These are phyloP conservation scores for Sodiomyces alkalinus DNA, from an alignment of 2,329 filamentous ascomycete genomes.

Conservation along the genomic window DNA sequence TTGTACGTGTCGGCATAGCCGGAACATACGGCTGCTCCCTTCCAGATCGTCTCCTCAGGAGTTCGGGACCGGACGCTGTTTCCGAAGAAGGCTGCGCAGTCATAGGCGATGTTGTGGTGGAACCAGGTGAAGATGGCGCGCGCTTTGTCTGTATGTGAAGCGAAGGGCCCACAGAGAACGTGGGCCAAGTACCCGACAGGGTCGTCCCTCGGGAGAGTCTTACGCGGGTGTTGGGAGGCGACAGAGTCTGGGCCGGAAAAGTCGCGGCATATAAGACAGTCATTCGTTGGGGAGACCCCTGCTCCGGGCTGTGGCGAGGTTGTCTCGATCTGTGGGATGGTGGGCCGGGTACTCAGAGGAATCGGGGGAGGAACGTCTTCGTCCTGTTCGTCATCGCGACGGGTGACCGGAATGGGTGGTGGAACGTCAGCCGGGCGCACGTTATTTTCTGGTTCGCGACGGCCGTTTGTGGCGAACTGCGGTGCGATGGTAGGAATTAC, in stretches of 20 bases:
- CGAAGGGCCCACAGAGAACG: conserved; percentile 64
- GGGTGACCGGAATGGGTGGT: too few species aligned
- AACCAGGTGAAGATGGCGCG: conserved; percentile 89
- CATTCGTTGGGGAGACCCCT: conserved; percentile 12
- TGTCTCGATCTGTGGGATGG: conserved; percentile 33
- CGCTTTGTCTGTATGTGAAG: conserved; percentile 78
- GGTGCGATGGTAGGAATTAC: neutral
- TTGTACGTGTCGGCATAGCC: conserved; percentile 79
- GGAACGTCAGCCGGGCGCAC: too few species aligned
- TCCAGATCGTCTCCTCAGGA: conserved; percentile 57
- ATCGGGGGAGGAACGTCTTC: conserved; percentile 33
- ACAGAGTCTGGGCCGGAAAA: conserved; percentile 70
- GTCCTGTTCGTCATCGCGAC: conserved; percentile 5
- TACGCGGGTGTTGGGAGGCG: conserved; percentile 59
- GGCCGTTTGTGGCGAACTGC: conserved; percentile 8
- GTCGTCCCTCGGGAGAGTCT: conserved; percentile 49
- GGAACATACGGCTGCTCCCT: conserved; percentile 76
- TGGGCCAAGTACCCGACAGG: conserved; percentile 62
- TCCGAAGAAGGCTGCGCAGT: conserved; percentile 64
- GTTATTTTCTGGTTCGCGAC: too few species aligned
- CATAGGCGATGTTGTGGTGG: conserved; percentile 84
- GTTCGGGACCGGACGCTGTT: conserved; percentile 51
- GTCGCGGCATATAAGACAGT: conserved; percentile 75
- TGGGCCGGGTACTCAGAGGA: conserved; percentile 36
- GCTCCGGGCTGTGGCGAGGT: conserved; percentile 17